Conservation (phyloP, 805 yeast species). For the Clavispora santaluciae region DNA sequence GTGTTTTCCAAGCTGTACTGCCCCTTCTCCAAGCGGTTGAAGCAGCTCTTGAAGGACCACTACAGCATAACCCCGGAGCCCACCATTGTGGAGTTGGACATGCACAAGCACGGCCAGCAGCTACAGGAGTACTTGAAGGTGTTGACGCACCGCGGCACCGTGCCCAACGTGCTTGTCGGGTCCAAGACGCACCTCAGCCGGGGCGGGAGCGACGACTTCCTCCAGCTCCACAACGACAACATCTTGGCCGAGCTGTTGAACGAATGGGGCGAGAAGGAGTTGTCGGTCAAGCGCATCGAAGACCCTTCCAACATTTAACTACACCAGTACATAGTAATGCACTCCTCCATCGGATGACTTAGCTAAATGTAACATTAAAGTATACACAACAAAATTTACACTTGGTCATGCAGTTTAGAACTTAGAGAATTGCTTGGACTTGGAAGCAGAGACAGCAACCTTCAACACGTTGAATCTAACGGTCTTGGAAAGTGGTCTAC, state of each 20-base stretch:
- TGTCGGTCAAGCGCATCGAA: slow-evolving; percentile 46
- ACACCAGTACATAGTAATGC: too few relatives aligned
- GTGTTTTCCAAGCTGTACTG: slow-evolving; percentile 56
- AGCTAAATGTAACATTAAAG: slow-evolving; percentile 18
- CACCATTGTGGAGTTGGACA: slow-evolving; percentile 74
- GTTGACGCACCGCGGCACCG: slow-evolving; percentile 12
- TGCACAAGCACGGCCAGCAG: slow-evolving; percentile 67
- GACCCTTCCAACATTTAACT: slow-evolving; percentile 61
- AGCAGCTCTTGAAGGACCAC: slow-evolving; percentile 55
- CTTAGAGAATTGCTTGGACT: slow-evolving; percentile 93
- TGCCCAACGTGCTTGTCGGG: slow-evolving; percentile 17
- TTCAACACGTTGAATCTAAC: slow-evolving; percentile 99
- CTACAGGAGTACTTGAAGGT: slow-evolving; percentile 67
- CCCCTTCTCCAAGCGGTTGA: slow-evolving; percentile 73
- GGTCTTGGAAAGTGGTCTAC: slow-evolving; percentile 99
- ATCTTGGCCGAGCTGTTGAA: slow-evolving; percentile 47
- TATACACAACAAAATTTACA: slow-evolving; percentile 4
- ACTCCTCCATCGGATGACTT: slow-evolving; percentile 2
- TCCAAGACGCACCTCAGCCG: slow-evolving; percentile 39
- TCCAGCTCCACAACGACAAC: slow-evolving; percentile 52
- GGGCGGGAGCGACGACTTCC: slow-evolving; percentile 89
- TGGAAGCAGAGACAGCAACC: slow-evolving; percentile 84
- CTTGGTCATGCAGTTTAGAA: slow-evolving; percentile 51
- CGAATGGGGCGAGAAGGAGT: slow-evolving; percentile 58
- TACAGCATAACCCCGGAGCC: slow-evolving; percentile 73